Percentiles rank a stretch among this genome's conserved stretches.
phyloP scores from a whole-genome alignment of 495 filamentous ascomycete species.

The Trichoderma erinaceum region DNA sequence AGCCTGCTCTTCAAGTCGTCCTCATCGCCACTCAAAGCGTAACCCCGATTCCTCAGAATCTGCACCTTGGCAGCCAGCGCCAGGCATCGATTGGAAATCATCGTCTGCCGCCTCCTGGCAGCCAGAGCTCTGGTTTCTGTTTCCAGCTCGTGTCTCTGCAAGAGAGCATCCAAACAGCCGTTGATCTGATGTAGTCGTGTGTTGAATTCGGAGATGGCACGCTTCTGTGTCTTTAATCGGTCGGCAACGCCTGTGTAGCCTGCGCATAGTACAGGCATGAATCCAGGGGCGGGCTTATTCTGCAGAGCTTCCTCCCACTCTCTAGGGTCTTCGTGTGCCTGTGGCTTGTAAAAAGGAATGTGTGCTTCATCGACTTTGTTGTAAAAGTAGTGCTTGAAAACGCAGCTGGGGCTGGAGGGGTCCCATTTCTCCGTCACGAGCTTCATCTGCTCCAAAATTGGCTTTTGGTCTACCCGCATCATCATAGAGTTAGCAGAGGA shows the following conservation, averaged over 20 bases:
- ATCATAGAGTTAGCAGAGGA: slow-evolving; percentile 8
- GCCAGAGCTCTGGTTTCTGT: slow-evolving; percentile 74
- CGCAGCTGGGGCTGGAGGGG: slow-evolving; percentile 59
- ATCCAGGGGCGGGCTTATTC: slow-evolving; percentile 71
- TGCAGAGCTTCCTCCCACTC: slow-evolving; percentile 93
- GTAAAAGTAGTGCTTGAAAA: slow-evolving; percentile 89
- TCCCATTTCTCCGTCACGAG: slow-evolving; percentile 81
- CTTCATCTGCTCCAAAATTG: slow-evolving; percentile 77
- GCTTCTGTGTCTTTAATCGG: slow-evolving; percentile 70
- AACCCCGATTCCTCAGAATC: slow-evolving; percentile 83
- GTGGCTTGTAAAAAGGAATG: slow-evolving; percentile 76
- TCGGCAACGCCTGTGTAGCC: slow-evolving; percentile 58
- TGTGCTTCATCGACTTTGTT: slow-evolving; percentile 76
- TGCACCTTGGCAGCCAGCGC: slow-evolving; percentile 87
- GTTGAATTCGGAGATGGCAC: slow-evolving; percentile 65
- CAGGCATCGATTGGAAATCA: slow-evolving; percentile 73
- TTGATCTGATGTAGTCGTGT: slow-evolving; percentile 89
- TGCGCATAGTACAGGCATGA: slow-evolving; percentile 60
- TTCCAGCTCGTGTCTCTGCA: slow-evolving; percentile 75
- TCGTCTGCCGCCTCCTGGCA: slow-evolving; percentile 70
- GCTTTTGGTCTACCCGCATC: slow-evolving; percentile 56
- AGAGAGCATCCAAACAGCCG: slow-evolving; percentile 65
- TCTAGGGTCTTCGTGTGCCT: slow-evolving; percentile 65
- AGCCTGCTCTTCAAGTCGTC: slow-evolving; percentile 87
- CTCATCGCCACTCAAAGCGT: slow-evolving; percentile 85